These are phyloP conservation scores for Medakamo hakoo DNA, from an alignment of 139 green algal genomes.

Conservation along the genomic window DNA sequence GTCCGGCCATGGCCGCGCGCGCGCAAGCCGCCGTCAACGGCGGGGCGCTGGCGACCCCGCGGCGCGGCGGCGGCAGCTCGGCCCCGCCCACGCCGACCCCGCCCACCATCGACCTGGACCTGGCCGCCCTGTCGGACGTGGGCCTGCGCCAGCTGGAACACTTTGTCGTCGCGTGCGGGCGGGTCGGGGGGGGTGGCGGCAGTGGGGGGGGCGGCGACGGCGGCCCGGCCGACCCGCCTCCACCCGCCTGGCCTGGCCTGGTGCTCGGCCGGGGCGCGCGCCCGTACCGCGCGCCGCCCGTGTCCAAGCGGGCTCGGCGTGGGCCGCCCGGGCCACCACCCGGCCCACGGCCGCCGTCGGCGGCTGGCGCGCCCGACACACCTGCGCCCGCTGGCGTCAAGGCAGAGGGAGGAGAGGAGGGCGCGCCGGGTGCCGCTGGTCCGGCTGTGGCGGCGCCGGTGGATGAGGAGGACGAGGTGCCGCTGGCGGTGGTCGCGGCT, in stretches of 20 bases:
- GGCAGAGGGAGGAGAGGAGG: no score
- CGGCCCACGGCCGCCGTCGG: no score
- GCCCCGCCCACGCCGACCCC: no score
- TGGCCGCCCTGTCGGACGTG: conserved; percentile 31
- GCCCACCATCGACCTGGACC: conserved; percentile 39
- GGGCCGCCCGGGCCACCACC: no score
- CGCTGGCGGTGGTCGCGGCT: no score
- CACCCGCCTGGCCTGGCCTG: conserved; percentile 2
- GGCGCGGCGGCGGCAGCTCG: no score
- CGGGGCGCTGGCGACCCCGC: conserved; percentile 22
- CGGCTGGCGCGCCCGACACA: no score
- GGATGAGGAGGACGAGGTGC: no score
- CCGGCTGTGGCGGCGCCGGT: no score
- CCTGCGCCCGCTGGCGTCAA: no score
- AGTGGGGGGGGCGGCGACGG: neutral
- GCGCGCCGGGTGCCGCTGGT: no score
- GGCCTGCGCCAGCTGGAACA: conserved; percentile 28
- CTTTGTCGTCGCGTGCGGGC: neutral
- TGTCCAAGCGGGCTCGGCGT: no score
- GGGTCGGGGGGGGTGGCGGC: neutral
- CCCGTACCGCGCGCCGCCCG: conserved; percentile 1
- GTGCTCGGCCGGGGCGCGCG: conserved; percentile 1
- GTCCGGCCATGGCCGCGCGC: neutral
- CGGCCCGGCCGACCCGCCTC: neutral
- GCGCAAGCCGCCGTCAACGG: conserved; percentile 22